Evolutionary conservation across 257 asterid genomes (phyloP).

Genomic region (Gentiana straminea): DNA sequence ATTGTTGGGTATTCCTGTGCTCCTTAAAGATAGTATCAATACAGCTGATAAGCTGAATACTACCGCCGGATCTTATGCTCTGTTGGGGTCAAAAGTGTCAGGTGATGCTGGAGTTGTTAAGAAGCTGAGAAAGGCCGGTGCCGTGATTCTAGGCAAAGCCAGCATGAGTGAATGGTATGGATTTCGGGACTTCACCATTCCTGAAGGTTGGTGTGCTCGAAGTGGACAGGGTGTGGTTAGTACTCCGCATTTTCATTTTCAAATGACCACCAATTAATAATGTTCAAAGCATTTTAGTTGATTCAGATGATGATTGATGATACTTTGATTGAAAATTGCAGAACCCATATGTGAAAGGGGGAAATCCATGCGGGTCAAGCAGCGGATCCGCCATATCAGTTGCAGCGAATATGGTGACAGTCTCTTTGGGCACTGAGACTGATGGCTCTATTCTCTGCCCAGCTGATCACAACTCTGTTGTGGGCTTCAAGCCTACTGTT

Average conservation of each 20-base stretch:
- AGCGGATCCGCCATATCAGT: slow-evolving; percentile 73
- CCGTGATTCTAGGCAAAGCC: slow-evolving; percentile 67
- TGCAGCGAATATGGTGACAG: slow-evolving; percentile 61
- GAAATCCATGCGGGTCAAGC: slow-evolving; percentile 58
- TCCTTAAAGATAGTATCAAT: slow-evolving; percentile 58
- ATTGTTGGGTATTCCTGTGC: slow-evolving; percentile 52
- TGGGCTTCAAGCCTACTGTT: slow-evolving; percentile 63
- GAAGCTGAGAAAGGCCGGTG: slow-evolving; percentile 53
- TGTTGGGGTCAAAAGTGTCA: slow-evolving; percentile 37
- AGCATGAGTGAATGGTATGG: slow-evolving; percentile 63
- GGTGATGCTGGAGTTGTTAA: slow-evolving; percentile 65
- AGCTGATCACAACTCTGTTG: slow-evolving; percentile 47
- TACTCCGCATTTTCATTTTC: not conserved
- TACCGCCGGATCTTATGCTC: slow-evolving; percentile 57
- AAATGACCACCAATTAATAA: no score
- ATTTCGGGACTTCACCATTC: slow-evolving; percentile 33
- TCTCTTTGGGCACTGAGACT: slow-evolving; percentile 63
- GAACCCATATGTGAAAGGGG: slow-evolving; percentile 52
- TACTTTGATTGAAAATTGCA: slow-evolving; percentile 9
- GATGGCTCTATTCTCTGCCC: slow-evolving; percentile 71
- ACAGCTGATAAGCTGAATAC: slow-evolving; percentile 57
- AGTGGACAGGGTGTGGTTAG: slow-evolving; percentile 57
- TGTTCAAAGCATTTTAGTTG: no score
- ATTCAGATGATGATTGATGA: no score
- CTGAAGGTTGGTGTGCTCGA: slow-evolving; percentile 76